phyloP scores from a whole-genome alignment of 2,329 filamentous ascomycete species.

The Verticillium albo-atrum region DNA sequence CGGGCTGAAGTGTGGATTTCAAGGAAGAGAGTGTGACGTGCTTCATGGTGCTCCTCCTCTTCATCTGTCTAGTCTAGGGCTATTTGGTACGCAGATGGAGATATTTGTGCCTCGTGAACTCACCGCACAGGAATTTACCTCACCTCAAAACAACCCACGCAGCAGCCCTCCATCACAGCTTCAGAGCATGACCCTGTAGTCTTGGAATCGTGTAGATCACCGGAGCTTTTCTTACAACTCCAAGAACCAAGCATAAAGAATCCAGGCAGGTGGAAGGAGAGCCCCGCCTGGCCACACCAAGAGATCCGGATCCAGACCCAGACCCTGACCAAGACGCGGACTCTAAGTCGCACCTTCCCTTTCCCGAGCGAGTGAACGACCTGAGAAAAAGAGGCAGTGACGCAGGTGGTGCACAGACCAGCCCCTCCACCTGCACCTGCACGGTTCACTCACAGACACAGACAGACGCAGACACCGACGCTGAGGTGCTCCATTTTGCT shows the following conservation, averaged over 20 bases:
- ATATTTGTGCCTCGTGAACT: too few relatives aligned
- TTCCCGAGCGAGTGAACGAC: neutral
- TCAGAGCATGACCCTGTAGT: neutral
- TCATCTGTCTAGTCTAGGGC: too few relatives aligned
- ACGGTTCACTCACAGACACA: neutral
- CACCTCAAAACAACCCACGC: neutral
- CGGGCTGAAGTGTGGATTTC: neutral
- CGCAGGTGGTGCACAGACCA: neutral
- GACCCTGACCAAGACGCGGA: neutral
- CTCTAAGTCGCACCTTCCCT: neutral
- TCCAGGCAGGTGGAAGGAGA: neutral
- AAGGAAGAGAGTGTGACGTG: neutral
- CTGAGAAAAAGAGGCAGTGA: neutral
- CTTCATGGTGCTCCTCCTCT: neutral
- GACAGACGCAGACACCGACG: neutral
- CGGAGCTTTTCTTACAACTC: neutral
- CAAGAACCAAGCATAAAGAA: too few relatives aligned
- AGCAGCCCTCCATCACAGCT: neutral
- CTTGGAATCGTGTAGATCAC: neutral
- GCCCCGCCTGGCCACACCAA: neutral
- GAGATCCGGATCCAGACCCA: too few relatives aligned
- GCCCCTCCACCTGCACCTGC: neutral
- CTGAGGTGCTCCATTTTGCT: neutral
- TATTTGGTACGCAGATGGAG: too few relatives aligned
- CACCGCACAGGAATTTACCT: too few relatives aligned